Conservation (phyloP, 768 basidiomycete genomes). For the Clavaria fumosa region DNA sequence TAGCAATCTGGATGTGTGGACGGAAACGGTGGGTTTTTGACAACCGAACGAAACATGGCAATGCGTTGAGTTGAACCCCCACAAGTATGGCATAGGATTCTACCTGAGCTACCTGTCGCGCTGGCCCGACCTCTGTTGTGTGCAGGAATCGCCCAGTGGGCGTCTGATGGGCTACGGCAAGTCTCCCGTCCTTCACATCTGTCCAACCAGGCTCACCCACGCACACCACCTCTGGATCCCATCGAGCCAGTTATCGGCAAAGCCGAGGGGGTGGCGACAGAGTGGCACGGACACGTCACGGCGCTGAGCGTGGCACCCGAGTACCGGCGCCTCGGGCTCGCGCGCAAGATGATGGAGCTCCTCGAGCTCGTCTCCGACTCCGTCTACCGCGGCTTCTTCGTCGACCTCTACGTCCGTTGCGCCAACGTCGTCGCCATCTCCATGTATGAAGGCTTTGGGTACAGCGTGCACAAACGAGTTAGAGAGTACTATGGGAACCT, state of each 20-base stretch:
- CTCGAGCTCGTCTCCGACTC: slow-evolving; percentile 79
- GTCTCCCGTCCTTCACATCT: background rate
- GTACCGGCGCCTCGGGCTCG: slow-evolving; percentile 79
- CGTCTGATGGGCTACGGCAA: slow-evolving; percentile 88
- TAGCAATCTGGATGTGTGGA: slow-evolving; percentile 93
- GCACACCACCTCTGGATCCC: background rate
- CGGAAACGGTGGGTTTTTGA: slow-evolving; percentile 66
- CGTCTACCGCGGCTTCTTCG: slow-evolving; percentile 73
- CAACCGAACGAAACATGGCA: background rate
- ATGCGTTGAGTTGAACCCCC: background rate
- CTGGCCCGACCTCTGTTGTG: slow-evolving; percentile 86
- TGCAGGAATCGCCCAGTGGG: slow-evolving; percentile 66
- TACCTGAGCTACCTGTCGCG: slow-evolving; percentile 78
- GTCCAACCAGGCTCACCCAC: no score
- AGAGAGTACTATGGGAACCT: slow-evolving; percentile 77
- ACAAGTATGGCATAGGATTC: slow-evolving; percentile 74
- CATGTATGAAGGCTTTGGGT: slow-evolving; percentile 89
- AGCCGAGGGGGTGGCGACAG: slow-evolving; percentile 58
- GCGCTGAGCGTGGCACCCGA: slow-evolving; percentile 90
- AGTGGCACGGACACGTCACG: slow-evolving; percentile 93
- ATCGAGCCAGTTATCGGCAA: slow-evolving; percentile 69
- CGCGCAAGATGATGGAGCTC: slow-evolving; percentile 70
- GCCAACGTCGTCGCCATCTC: slow-evolving; percentile 70
- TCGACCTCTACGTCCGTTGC: slow-evolving; percentile 91
- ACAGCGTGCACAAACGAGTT: slow-evolving; percentile 84